Base-by-base conservation (phyloP, 345 rosid species). In the Cardiospermum halicacabum region DNA sequence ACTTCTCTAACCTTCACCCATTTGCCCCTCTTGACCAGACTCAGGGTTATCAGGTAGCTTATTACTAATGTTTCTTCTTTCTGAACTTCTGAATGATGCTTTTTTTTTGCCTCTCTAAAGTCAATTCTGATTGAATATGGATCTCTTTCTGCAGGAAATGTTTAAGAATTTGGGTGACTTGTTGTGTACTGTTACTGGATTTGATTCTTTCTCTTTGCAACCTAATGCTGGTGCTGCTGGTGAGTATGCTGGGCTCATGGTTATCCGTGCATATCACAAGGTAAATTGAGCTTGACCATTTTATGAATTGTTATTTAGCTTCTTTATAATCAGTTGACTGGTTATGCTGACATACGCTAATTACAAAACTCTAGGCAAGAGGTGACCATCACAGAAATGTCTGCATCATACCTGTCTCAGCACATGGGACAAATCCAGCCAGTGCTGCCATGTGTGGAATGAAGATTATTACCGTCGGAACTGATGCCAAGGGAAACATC, bases 371-470 rank as follows among this genome's bases (percentile, higher is more conserved):
- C 64, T 73, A 95, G 99, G 80, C 96, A 51, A 91, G 97, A 77
- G 99, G 96, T 68, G 97, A 95, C 74, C 88, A 91, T 61, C 97
- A 91, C 74, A 85, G 99, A 53, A 74, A 95, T 66, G 99, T 95
- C 59, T 91, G 99, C 80, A 95, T 95, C 68, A 95, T 95, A 42
- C 97, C 99, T 45, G 97, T 91, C 69, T 95, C 99, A 67, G 99
- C 99, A 58, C 99, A 95, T 55, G 97, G 97, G 53, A 95, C 97
- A 72, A 95, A 95, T 76, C 99, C 99, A 75, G 99, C 99, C 12
- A 95, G 90, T 78, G 99, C 99, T 78, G 96, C 99, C 32, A 91
- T 91, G 97, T 89, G 96, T 53, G 99, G 99, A 25, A 95, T 95
- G 99, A 95, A 95, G 74, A 95, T 95, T 68, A 83, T 95, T 65